These are phyloP conservation scores for Eucommia ulmoides DNA, from an alignment of 257 asterid species.

Conservation along the genomic window DNA sequence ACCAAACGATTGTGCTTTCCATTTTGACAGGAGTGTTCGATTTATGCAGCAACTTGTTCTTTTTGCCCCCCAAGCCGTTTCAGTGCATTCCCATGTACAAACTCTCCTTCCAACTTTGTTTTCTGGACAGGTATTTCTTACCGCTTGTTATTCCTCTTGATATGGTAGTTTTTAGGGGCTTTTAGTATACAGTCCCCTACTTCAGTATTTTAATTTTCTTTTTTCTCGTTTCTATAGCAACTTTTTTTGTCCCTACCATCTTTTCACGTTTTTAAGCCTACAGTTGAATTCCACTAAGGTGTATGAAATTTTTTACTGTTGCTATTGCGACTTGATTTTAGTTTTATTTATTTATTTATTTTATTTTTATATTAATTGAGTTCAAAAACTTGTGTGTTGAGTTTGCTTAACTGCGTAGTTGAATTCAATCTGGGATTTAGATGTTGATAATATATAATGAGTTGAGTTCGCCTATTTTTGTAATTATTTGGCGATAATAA, in stretches of 20 bases:
- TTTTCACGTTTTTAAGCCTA: too few species aligned
- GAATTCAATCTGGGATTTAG: too few species aligned
- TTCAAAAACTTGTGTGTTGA: conserved; percentile 20
- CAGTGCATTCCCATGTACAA: conserved; percentile 85
- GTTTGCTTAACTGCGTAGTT: too few species aligned
- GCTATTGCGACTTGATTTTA: too few species aligned
- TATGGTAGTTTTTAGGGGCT: neutral
- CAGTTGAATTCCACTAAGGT: too few species aligned
- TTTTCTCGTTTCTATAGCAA: too few species aligned
- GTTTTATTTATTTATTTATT: neutral
- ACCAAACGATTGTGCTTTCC: conserved; percentile 6
- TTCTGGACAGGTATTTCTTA: conserved; percentile 71
- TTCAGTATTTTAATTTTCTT: too few species aligned
- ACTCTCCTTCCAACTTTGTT: conserved; percentile 91
- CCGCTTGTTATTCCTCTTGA: neutral
- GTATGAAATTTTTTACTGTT: too few species aligned
- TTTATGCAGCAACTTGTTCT: conserved; percentile 96
- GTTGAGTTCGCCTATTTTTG: too few species aligned
- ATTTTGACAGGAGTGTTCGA: conserved; percentile 67
- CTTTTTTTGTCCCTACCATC: too few species aligned
- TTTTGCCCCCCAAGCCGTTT: conserved; percentile 95
- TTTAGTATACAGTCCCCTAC: neutral
- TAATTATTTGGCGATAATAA: too few species aligned
- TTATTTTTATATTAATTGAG: conserved; percentile 2
- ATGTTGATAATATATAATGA: too few species aligned